These are phyloP conservation scores for Orobanche coerulescens DNA, from an alignment of 257 asterid species.

Conservation along the genomic window DNA sequence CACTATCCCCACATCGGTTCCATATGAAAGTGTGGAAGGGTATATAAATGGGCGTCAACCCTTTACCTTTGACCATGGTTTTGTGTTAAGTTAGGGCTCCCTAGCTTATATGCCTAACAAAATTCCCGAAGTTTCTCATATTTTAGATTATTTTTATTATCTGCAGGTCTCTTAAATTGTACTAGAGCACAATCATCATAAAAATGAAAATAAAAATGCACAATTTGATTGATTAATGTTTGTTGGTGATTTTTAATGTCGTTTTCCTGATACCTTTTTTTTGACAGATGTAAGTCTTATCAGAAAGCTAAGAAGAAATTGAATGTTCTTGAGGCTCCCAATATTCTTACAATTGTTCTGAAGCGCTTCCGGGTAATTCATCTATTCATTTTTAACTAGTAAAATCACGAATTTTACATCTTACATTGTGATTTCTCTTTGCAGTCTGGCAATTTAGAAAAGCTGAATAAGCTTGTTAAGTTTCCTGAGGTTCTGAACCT, in stretches of 20 bases:
- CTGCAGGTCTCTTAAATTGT: slow-evolving; percentile 1
- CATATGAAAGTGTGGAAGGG: too few relatives aligned
- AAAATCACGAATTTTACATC: slow-evolving; percentile 6
- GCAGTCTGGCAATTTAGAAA: slow-evolving; percentile 45
- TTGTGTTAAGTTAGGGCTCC: too few relatives aligned
- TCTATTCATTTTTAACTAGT: slow-evolving; percentile 5
- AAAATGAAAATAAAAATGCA: background rate
- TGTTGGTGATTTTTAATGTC: slow-evolving; percentile 3
- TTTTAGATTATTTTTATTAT: background rate
- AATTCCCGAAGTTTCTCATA: background rate
- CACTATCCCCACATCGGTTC: too few relatives aligned
- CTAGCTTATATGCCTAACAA: too few relatives aligned
- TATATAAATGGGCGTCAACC: too few relatives aligned
- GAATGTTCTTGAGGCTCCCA: slow-evolving; percentile 52
- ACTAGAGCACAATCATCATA: background rate
- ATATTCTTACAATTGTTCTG: slow-evolving; percentile 49
- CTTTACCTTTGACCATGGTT: too few relatives aligned
- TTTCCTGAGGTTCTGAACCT: slow-evolving; percentile 48
- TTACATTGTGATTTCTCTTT: slow-evolving; percentile 7
- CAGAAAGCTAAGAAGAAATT: slow-evolving; percentile 60
- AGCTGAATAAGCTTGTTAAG: slow-evolving; percentile 36
- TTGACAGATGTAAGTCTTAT: slow-evolving; percentile 54
- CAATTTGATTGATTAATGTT: background rate
- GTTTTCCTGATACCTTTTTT: slow-evolving; percentile 2
- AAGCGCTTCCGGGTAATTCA: slow-evolving; percentile 45